Evolutionary conservation across 225 moss, liverwort and hornwort species (phyloP).

Genomic region (Straminergon stramineum): DNA sequence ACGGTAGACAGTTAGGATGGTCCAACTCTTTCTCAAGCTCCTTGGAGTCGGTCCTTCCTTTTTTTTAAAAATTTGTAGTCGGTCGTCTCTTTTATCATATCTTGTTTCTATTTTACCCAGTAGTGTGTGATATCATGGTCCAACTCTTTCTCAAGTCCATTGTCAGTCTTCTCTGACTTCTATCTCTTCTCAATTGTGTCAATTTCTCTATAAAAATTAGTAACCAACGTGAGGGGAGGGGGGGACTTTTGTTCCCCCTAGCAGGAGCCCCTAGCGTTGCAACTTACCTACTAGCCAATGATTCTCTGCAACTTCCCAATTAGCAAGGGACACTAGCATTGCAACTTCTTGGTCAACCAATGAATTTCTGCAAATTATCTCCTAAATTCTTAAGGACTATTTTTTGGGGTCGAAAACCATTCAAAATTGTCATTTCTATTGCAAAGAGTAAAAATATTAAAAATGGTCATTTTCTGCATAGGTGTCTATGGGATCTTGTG

Average conservation of each 20-base stretch:
- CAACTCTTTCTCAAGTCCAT: background rate
- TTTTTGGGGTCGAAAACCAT: too few relatives aligned
- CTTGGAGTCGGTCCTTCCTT: background rate
- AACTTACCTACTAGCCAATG: background rate
- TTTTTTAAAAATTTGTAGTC: background rate
- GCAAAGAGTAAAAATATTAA: too few relatives aligned
- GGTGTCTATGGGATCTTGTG: too few relatives aligned
- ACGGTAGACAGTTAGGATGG: too few relatives aligned
- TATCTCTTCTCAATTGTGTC: background rate
- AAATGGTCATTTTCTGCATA: too few relatives aligned
- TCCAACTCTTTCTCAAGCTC: background rate
- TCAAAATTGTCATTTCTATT: too few relatives aligned
- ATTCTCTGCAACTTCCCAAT: too few relatives aligned
- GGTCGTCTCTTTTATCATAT: too few relatives aligned
- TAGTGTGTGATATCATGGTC: background rate
- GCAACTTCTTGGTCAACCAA: too few relatives aligned
- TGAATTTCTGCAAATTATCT: fast-evolving
- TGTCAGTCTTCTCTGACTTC: background rate
- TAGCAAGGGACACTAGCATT: too few relatives aligned
- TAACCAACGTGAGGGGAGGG: fast-evolving
- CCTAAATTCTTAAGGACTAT: too few relatives aligned
- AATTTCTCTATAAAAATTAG: background rate
- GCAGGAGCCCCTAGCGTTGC: fast-evolving
- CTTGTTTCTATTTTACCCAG: background rate
- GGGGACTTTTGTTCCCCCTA: fast-evolving